A percentile compares a stretch with the other conserved stretches of the same genome.
Conservation (phyloP, 2,329 filamentous ascomycete genomes). For the Gnomoniopsis sp. region DNA sequence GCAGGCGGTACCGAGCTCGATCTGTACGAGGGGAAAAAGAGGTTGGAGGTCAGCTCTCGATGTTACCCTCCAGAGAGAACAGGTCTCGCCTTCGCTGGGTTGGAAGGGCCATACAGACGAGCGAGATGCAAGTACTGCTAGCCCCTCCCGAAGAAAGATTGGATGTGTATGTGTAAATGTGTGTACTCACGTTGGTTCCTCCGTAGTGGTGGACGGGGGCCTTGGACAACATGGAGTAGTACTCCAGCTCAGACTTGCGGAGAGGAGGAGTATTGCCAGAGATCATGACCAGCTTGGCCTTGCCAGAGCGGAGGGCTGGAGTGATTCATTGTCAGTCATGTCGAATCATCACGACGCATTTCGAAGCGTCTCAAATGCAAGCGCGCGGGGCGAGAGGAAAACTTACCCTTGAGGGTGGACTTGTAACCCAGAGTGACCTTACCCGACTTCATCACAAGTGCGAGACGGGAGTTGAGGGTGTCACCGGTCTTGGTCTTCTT, state of each 20-base stretch:
- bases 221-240: conserved; percentile 91
- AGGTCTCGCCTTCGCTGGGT: conserved; percentile 87
- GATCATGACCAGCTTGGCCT: conserved; percentile 95
- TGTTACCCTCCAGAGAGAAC: conserved; percentile 79
- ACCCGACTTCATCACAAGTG: conserved; percentile 62
- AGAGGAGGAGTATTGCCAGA: conserved; percentile 95
- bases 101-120: conserved; percentile 23
- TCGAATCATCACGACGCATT: background rate
- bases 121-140: background rate
- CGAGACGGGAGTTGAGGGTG: conserved; percentile 62
- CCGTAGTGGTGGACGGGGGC: conserved; percentile 95
- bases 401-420: conserved; percentile 51
- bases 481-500: conserved; percentile 85
- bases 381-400: background rate
- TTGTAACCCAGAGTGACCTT: conserved; percentile 91
- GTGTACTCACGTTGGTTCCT: conserved; percentile 91
- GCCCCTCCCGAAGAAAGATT: conserved; percentile 16
- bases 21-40: conserved; percentile 55
- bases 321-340: conserved; percentile 52
- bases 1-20: conserved; percentile 96
- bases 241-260: conserved; percentile 96
- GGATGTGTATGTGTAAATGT: conserved; percentile 1
- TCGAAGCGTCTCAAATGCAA: background rate
- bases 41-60: conserved; percentile 50
- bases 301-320: conserved; percentile 84